A percentile compares a stretch with the other conserved stretches of the same genome.
phyloP scores from a whole-genome alignment of 805 yeast species.

The Pichia manshurica region DNA sequence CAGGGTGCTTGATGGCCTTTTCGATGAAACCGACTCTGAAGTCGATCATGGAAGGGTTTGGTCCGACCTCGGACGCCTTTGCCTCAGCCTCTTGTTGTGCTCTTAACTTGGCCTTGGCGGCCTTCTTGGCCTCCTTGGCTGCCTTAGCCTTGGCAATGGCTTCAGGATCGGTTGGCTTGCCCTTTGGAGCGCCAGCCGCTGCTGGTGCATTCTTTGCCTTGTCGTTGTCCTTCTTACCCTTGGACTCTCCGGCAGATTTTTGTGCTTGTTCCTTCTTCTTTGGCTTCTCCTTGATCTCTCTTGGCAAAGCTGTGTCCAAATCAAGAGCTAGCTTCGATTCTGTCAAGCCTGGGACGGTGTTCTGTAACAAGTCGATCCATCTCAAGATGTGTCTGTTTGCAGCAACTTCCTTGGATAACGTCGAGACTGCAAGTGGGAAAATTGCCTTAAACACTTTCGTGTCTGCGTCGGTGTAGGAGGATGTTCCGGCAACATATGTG shows the following conservation, averaged over 20 bases:
- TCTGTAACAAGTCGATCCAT: conserved; percentile 89
- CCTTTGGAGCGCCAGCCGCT: conserved; percentile 16
- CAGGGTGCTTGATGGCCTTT: conserved; percentile 95
- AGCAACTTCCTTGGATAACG: conserved; percentile 43
- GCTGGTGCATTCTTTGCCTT: conserved; percentile 12
- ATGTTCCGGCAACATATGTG: conserved; percentile 66
- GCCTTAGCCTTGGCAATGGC: conserved; percentile 30
- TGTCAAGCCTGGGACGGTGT: conserved; percentile 41
- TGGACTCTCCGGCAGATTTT: conserved; percentile 18
- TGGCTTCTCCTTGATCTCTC: conserved; percentile 38
- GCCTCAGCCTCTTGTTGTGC: conserved; percentile 50
- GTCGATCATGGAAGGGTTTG: conserved; percentile 81
- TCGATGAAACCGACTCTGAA: conserved; percentile 95
- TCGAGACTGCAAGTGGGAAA: conserved; percentile 56
- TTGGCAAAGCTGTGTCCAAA: conserved; percentile 59
- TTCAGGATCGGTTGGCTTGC: conserved; percentile 28
- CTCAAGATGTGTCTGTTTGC: conserved; percentile 78
- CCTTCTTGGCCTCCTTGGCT: conserved; percentile 37
- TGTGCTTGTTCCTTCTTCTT: conserved; percentile 23
- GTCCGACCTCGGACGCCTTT: conserved; percentile 53
- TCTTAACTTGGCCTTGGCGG: conserved; percentile 50
- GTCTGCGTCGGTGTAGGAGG: conserved; percentile 68
- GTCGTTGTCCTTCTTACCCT: conserved; percentile 11
- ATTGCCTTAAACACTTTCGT: conserved; percentile 60
- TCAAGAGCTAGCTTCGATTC: conserved; percentile 45